These are phyloP conservation scores for Lomentospora prolificans DNA, from an alignment of 2,329 filamentous ascomycete species.

Conservation along the genomic window DNA sequence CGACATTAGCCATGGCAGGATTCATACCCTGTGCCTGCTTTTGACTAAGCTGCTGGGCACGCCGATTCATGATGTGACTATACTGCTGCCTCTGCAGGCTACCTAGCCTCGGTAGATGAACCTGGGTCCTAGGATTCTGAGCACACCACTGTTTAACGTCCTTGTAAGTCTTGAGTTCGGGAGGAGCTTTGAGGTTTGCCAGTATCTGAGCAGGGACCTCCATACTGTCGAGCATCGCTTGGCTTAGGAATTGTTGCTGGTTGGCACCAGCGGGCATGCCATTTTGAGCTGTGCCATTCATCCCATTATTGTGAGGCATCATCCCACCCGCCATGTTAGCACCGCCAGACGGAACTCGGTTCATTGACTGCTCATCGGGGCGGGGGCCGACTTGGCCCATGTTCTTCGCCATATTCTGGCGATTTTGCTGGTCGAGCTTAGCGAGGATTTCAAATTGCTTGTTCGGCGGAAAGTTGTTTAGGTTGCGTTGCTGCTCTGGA, in stretches of 20 bases:
- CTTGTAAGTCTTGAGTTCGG: conserved; percentile 38
- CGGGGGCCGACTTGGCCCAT: conserved; percentile 10
- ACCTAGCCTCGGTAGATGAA: conserved; percentile 20
- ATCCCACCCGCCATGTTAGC: not conserved
- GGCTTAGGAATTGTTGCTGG: conserved; percentile 22
- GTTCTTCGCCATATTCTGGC: conserved; percentile 3
- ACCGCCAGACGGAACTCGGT: not conserved
- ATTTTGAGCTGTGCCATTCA: conserved; percentile 2
- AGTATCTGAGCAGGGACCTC: conserved; percentile 31
- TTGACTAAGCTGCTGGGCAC: conserved; percentile 18
- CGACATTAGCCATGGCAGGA: not conserved
- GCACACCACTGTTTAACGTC: conserved; percentile 33
- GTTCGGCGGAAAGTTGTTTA: conserved; percentile 34
- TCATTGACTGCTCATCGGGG: conserved; percentile 3
- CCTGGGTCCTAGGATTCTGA: conserved; percentile 24
- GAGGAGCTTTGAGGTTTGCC: conserved; percentile 24
- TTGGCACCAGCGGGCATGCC: conserved; percentile 3
- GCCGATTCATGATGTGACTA: conserved; percentile 20
- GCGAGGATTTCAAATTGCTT: conserved; percentile 37
- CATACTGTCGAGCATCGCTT: conserved; percentile 34
- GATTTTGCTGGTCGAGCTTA: conserved; percentile 15
- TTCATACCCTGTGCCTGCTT: conserved; percentile 13
- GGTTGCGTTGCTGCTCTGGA: conserved; percentile 33
- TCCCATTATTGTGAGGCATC: not conserved
- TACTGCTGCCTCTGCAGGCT: conserved; percentile 31